A percentile compares a stretch with the other conserved stretches of the same genome.
Conservation (phyloP, 352 stramenopile species). For the Globisporangium megalacanthum region DNA sequence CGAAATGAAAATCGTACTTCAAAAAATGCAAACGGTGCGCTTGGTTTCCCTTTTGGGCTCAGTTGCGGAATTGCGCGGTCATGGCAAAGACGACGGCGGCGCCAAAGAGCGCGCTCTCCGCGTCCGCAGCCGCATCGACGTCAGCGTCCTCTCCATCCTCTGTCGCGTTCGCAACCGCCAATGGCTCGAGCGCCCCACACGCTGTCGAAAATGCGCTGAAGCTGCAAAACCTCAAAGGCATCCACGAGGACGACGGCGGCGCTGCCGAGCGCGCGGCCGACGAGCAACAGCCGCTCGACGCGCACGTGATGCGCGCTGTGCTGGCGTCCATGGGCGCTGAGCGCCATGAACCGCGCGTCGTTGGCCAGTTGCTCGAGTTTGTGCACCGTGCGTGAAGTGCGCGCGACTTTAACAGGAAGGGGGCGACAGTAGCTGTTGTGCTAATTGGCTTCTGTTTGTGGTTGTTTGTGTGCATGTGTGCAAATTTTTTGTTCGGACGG, state of each 20-base stretch:
- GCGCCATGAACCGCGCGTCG: constrained; percentile 73
- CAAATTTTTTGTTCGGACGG: too few relatives aligned
- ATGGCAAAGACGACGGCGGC: neutral
- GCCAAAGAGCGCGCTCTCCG: neutral
- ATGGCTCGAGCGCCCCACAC: constrained; percentile 12
- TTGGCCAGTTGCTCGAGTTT: constrained; percentile 80
- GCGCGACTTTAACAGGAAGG: neutral
- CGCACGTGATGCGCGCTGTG: constrained; percentile 46
- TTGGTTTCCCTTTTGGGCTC: too few relatives aligned
- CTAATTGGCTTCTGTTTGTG: neutral
- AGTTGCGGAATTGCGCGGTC: too few relatives aligned
- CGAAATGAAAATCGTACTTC: neutral
- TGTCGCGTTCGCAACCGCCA: constrained; percentile 7
- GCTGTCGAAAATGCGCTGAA: constrained; percentile 30
- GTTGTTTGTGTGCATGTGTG: neutral
- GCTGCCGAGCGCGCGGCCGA: constrained; percentile 28
- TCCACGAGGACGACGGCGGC: constrained; percentile 63
- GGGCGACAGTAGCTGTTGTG: neutral
- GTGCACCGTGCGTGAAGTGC: constrained; percentile 52
- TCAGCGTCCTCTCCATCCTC: neutral
- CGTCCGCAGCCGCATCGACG: neutral
- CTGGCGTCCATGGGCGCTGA: constrained; percentile 79
- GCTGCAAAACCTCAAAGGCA: constrained; percentile 50
- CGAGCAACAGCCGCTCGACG: constrained; percentile 53
- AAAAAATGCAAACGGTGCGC: too few relatives aligned